Evolutionary conservation across 192 early-diverging fungal species (phyloP).

Genomic region (Linnemannia schmuckeri): DNA sequence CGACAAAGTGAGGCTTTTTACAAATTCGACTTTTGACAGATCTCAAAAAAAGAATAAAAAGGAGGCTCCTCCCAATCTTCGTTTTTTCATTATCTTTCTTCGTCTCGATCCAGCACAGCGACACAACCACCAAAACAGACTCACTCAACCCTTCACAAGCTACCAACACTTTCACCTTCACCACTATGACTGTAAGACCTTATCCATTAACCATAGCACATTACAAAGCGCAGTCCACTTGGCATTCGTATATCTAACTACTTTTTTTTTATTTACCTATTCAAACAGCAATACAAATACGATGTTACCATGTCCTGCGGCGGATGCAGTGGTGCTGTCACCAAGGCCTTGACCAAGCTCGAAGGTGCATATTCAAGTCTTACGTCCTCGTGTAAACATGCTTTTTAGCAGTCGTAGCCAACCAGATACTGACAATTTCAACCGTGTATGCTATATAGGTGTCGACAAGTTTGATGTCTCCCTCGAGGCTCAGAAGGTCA

Average conservation of each 20-base stretch:
- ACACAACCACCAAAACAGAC: neutral
- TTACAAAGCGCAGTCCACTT: neutral
- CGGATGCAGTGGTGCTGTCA: constrained; percentile 75
- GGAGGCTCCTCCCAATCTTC: neutral
- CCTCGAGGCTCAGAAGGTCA: constrained; percentile 69
- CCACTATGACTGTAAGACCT: constrained; percentile 17
- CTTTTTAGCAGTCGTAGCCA: neutral
- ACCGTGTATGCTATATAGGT: constrained; percentile 13
- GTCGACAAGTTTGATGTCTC: constrained; percentile 66
- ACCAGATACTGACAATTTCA: too few relatives aligned
- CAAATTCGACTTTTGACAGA: neutral
- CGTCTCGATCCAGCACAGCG: neutral
- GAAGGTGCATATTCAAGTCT: constrained; percentile 13
- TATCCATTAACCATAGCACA: neutral
- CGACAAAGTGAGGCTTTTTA: neutral
- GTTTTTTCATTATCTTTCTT: neutral
- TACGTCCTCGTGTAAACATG: neutral
- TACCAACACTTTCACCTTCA: neutral
- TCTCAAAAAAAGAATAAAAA: neutral
- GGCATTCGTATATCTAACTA: neutral
- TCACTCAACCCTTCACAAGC: neutral
- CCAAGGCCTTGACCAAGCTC: constrained; percentile 66
- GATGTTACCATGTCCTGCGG: constrained; percentile 76
- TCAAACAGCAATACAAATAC: constrained; percentile 61
- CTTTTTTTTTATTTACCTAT: too few relatives aligned